phyloP scores from a whole-genome alignment of 768 basidiomycete species.

The Tylopilus rubrobrunneus region DNA sequence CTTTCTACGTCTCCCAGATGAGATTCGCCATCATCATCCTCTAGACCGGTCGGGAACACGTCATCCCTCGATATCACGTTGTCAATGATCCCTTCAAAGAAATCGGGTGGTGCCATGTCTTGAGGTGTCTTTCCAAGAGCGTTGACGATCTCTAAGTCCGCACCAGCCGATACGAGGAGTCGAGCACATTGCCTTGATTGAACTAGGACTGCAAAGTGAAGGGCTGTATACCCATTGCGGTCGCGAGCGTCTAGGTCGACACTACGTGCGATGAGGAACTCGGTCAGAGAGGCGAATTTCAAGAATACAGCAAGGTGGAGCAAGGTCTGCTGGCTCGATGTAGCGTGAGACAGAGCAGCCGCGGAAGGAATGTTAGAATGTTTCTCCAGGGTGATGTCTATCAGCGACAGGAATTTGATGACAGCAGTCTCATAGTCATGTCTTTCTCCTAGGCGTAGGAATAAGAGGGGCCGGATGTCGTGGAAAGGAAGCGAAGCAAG shows the following conservation, averaged over 20 bases:
- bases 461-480: slow-evolving; percentile 55
- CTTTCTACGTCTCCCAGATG: slow-evolving; percentile 70
- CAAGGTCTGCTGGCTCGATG: slow-evolving; percentile 75
- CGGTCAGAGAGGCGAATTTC: slow-evolving; percentile 64
- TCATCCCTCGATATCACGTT: slow-evolving; percentile 18
- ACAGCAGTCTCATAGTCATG: slow-evolving; percentile 73
- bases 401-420: slow-evolving; percentile 73
- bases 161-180: slow-evolving; percentile 74
- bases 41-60: slow-evolving; percentile 18
- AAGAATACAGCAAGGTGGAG: slow-evolving; percentile 85
- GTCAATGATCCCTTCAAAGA: slow-evolving; percentile 39
- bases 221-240: slow-evolving; percentile 83
- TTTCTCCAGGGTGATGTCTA: slow-evolving; percentile 60
- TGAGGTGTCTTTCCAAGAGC: slow-evolving; percentile 64
- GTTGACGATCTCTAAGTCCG: slow-evolving; percentile 74
- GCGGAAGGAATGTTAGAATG: slow-evolving; percentile 39
- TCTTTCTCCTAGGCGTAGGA: slow-evolving; percentile 50
- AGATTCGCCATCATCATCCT: slow-evolving; percentile 55
- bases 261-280: slow-evolving; percentile 66
- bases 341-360: slow-evolving; percentile 66
- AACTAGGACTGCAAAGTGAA: slow-evolving; percentile 78
- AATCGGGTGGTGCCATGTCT: slow-evolving; percentile 49
- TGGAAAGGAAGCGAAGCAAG: slow-evolving; percentile 42
- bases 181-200: slow-evolving; percentile 60
- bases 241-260: slow-evolving; percentile 84